Conservation (phyloP, 2,329 filamentous ascomycete species). For the Cladophialophora immunda region DNA sequence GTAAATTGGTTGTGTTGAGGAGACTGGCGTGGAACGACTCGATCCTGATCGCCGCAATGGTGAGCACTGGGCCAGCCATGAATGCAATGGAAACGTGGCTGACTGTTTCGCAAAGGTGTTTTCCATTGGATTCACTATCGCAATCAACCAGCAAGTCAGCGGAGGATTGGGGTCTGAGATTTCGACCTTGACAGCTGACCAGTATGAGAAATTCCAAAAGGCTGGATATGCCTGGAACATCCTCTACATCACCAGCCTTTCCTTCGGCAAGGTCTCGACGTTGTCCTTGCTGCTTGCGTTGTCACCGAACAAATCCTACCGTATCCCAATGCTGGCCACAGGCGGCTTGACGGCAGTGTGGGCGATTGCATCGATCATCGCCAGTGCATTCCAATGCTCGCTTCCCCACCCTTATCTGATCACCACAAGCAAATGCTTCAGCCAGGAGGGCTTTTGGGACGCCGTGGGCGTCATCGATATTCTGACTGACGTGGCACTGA, state of each 20-base stretch:
- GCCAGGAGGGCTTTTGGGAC: slow-evolving; percentile 37
- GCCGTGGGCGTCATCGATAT: slow-evolving; percentile 37
- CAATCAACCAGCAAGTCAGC: slow-evolving; percentile 37
- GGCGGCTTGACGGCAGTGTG: slow-evolving; percentile 32
- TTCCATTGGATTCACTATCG: slow-evolving; percentile 34
- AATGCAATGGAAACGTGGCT: neutral
- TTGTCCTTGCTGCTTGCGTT: slow-evolving; percentile 26
- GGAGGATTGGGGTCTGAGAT: slow-evolving; percentile 36
- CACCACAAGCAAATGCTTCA: slow-evolving; percentile 35
- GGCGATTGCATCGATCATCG: slow-evolving; percentile 33
- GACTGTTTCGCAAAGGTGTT: slow-evolving; percentile 13
- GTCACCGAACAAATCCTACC: slow-evolving; percentile 28
- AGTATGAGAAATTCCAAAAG: slow-evolving; percentile 32
- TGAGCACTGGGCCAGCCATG: slow-evolving; percentile 19
- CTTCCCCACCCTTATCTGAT: slow-evolving; percentile 29
- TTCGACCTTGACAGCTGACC: slow-evolving; percentile 19
- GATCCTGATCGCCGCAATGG: slow-evolving; percentile 36
- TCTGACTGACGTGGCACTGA: slow-evolving; percentile 37
- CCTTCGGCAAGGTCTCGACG: slow-evolving; percentile 28
- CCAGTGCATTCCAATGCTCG: slow-evolving; percentile 40
- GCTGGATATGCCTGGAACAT: slow-evolving; percentile 40
- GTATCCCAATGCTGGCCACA: slow-evolving; percentile 29
- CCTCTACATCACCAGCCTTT: slow-evolving; percentile 28
- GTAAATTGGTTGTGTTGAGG: slow-evolving; percentile 37
- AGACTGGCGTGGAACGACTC: slow-evolving; percentile 36